phyloP scores from a whole-genome alignment of 139 green algal genomes.

The Chlamydomonas urium region DNA sequence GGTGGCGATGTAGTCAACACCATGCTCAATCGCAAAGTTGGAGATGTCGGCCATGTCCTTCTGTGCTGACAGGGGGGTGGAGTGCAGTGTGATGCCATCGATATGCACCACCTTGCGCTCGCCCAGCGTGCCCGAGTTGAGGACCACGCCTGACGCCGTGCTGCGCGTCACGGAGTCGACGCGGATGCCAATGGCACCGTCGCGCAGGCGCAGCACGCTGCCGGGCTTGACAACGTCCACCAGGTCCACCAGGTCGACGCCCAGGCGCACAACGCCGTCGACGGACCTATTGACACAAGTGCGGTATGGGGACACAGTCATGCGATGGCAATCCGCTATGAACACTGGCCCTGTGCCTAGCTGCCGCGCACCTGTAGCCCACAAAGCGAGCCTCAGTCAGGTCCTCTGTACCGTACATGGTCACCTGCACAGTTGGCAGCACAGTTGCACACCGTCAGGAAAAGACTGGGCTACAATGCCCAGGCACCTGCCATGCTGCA shows the following conservation, averaged over 20 bases:
- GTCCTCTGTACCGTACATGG: slow-evolving; percentile 36
- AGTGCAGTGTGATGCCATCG: slow-evolving; percentile 46
- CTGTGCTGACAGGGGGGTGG: slow-evolving; percentile 3
- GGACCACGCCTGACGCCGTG: too few relatives aligned
- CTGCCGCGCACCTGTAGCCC: neutral
- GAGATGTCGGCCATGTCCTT: slow-evolving; percentile 51
- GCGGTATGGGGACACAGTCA: too few relatives aligned
- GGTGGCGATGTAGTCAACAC: slow-evolving; percentile 21
- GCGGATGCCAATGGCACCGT: slow-evolving; percentile 48
- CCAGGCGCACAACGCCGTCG: slow-evolving; percentile 14
- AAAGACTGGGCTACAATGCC: too few relatives aligned
- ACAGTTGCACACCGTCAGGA: too few relatives aligned
- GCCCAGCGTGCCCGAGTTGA: slow-evolving; percentile 26
- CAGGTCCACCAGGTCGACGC: slow-evolving; percentile 21
- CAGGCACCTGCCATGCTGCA: too few relatives aligned
- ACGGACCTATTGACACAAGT: too few relatives aligned
- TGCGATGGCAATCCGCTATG: too few relatives aligned
- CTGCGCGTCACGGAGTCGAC: too few relatives aligned
- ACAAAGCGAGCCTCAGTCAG: slow-evolving; percentile 15
- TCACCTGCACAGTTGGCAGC: too few relatives aligned
- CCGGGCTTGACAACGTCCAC: slow-evolving; percentile 8
- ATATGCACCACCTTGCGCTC: slow-evolving; percentile 37
- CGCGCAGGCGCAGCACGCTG: slow-evolving; percentile 24
- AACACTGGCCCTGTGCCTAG: neutral
- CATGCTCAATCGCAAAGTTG: slow-evolving; percentile 35